A percentile compares a stretch with the other conserved stretches of the same genome.
These are phyloP conservation scores for Brassica napus DNA, from an alignment of 345 rosid genomes.

Conservation along the genomic window Da-Ae NC_063436.1:37606501-37607000, in stretches of 20 bases:
- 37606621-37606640: background rate
- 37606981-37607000: background rate
- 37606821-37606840: background rate
- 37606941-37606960: background rate
- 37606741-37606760: no score
- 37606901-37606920: background rate
- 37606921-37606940: background rate
- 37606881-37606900: background rate
- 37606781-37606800: background rate
- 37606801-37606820: background rate
- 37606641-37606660: background rate
- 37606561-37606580: background rate
- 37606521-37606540: slow-evolving; percentile 15
- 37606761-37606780: no score
- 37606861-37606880: background rate
- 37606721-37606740: no score
- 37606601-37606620: background rate
- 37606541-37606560: background rate
- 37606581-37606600: background rate
- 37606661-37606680: background rate
- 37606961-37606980: background rate
- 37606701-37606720: background rate
- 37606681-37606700: background rate
- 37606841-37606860: background rate
- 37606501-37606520: background rate